Percentiles rank a stretch among this genome's conserved stretches.
These are phyloP conservation scores for Pleurotus citrinopileatus DNA, from an alignment of 768 basidiomycete genomes.

Conservation along the genomic window DNA sequence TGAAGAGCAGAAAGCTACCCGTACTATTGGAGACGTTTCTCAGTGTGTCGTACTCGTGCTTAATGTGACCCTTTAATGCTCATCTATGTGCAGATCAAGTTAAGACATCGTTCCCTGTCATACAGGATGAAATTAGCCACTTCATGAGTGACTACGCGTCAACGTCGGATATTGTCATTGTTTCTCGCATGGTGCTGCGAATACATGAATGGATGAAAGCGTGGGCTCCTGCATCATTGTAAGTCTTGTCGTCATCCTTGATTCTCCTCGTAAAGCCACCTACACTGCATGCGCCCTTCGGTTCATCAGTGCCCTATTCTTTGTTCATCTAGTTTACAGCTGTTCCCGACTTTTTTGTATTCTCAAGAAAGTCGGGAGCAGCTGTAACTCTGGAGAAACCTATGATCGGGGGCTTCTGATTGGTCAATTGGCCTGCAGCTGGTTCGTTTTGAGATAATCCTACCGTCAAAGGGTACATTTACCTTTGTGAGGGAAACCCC, in stretches of 20 bases:
- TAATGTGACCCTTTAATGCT: background rate
- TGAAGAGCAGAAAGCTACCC: conserved; percentile 56
- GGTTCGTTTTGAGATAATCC: no score
- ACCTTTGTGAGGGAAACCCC: no score
- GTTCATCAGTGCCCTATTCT: no score
- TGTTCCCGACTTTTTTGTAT: no score
- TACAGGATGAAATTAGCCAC: conserved; percentile 55
- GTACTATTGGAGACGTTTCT: conserved; percentile 70
- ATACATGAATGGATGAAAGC: conserved; percentile 70
- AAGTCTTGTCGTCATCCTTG: conserved; percentile 21
- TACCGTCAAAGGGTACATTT: no score
- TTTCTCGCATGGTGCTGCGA: conserved; percentile 54
- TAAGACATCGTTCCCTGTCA: conserved; percentile 52
- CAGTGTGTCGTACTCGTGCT: conserved; percentile 38
- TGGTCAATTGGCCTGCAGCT: no score
- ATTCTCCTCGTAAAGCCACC: no score
- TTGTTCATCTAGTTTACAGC: no score
- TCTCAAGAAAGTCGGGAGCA: no score
- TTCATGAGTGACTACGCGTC: conserved; percentile 58
- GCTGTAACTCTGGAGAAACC: no score
- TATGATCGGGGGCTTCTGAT: no score
- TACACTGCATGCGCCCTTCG: no score
- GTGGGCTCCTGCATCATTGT: conserved; percentile 74
- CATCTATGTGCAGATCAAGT: conserved; percentile 50
- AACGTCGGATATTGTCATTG: conserved; percentile 16